Base-by-base conservation (phyloP, 2,329 filamentous ascomycete species). In the Ploettnerulaceae sp. region DNA sequence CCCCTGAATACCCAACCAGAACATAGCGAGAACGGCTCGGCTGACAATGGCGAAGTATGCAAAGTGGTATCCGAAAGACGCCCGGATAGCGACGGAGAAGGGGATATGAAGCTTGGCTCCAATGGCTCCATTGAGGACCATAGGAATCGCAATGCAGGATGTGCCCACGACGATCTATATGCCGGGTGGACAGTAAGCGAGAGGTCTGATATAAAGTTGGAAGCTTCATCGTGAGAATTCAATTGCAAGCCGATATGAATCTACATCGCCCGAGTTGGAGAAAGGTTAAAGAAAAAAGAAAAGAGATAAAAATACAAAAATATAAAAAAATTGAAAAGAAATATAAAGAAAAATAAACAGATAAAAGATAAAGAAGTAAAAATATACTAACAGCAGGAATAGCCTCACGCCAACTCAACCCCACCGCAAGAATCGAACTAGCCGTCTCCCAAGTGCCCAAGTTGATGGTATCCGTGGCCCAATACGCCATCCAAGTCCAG, bases 1-100 rank as follows among this genome's bases (percentile, higher is more conserved):
- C 31, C 76, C 78, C 54, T 84, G 79, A 36, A 85, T 82, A 0
- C 80, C 79, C 43, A 84, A 78, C 83, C 72, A 75, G 57, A 75
- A 73, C 59, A 74, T 69, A 20, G 70, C 71, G 14, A 74, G 61
- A 33, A 73, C 61, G 2, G 65, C 60, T 18, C 71, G 67, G 22
- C 68, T 66, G 5, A 71, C 57, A 34, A 74, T 60, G 22, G 51
- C 52, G 52, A 67, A 64, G 26, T 66, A 65, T 61, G 69, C 66
- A 25, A 73, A 61, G 48, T 71, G 71, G 51, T 69, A 73, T 4
- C 71, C 71, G 47, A 73, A 74, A 24, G 69, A 66, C 24, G 67
- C 66, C 3, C 69, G 66, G 3, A 67, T 65, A 18, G 70, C 65
- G 14, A 74, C 69, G 4, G 70, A 68, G 56, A 73, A 74, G 7